These are phyloP conservation scores for Odontarrhena argentea DNA, from an alignment of 345 rosid species.

Conservation along the genomic window DNA sequence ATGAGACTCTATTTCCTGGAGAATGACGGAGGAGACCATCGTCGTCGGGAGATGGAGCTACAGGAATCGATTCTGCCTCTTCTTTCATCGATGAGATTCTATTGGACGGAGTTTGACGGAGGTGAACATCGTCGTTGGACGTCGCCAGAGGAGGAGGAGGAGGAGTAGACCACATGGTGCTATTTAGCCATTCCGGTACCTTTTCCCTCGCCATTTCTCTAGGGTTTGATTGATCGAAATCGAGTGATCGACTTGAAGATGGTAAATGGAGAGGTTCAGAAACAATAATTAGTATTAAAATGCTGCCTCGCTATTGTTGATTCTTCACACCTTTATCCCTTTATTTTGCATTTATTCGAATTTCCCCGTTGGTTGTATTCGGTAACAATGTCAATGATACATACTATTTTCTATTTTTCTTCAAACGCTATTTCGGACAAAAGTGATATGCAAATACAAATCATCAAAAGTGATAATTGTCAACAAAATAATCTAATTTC, in stretches of 20 bases:
- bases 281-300: neutral
- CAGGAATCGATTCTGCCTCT: slow-evolving; percentile 51
- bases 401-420: no score
- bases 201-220: slow-evolving; percentile 73
- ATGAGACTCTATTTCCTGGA: slow-evolving; percentile 30
- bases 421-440: neutral
- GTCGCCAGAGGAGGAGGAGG: slow-evolving; percentile 36
- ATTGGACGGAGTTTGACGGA: slow-evolving; percentile 39
- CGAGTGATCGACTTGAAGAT: slow-evolving; percentile 17
- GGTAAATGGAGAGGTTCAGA: slow-evolving; percentile 16
- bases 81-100: slow-evolving; percentile 38
- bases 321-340: slow-evolving; percentile 7
- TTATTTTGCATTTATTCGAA: neutral
- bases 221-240: slow-evolving; percentile 18
- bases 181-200: slow-evolving; percentile 98
- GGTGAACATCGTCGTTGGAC: slow-evolving; percentile 47
- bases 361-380: neutral
- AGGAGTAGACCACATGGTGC: slow-evolving; percentile 81
- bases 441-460: no score
- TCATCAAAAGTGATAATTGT: no score
- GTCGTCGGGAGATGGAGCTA: slow-evolving; percentile 37
- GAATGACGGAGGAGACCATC: slow-evolving; percentile 46
- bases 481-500: no score
- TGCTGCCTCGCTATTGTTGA: slow-evolving; percentile 8
- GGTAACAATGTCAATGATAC: no score